Percentiles rank a stretch among this genome's conserved stretches.
Evolutionary conservation across 208 protist species (phyloP).

Genomic region (Trypanosoma mega): DNA sequence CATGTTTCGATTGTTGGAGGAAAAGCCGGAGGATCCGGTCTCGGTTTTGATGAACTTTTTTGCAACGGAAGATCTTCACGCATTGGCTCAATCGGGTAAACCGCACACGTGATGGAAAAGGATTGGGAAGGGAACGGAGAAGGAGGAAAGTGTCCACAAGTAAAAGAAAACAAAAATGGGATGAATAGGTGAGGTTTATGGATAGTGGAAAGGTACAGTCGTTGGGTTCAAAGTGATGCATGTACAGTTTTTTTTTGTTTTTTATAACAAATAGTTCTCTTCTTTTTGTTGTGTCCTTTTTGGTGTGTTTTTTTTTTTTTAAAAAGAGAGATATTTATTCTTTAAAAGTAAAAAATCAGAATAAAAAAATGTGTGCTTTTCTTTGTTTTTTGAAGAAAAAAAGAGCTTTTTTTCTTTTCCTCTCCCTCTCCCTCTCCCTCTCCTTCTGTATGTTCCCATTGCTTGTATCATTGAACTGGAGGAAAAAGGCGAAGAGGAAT

Average conservation of each 20-base stretch:
- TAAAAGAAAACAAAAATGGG: not conserved
- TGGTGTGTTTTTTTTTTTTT: not conserved
- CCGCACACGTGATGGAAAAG: conserved; percentile 7
- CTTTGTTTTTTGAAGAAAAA: too few relatives aligned
- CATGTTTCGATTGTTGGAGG: conserved; percentile 46
- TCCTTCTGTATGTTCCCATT: too few relatives aligned
- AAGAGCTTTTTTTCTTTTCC: too few relatives aligned
- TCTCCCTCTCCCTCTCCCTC: too few relatives aligned
- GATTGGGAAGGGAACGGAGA: conserved; percentile 13
- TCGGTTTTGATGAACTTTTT: conserved; percentile 53
- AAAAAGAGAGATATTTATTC: not conserved
- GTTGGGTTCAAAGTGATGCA: not conserved
- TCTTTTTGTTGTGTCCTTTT: not conserved
- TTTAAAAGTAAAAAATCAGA: not conserved
- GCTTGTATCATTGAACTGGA: too few relatives aligned
- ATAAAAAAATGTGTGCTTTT: not conserved
- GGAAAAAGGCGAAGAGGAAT: too few relatives aligned
- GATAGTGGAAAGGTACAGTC: not conserved
- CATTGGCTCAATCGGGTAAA: conserved; percentile 12
- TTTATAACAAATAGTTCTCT: too few relatives aligned
- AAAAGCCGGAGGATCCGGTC: conserved; percentile 64
- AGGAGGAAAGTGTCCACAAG: conserved; percentile 2
- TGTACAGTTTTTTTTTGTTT: conserved; percentile 4
- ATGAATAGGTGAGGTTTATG: not conserved
- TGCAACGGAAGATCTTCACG: conserved; percentile 24